Evolutionary conservation across 2,329 filamentous ascomycete species (phyloP), one percentile per base, ranked within the genome.

Genomic region (Pseudogymnoascus sp.): DNA sequence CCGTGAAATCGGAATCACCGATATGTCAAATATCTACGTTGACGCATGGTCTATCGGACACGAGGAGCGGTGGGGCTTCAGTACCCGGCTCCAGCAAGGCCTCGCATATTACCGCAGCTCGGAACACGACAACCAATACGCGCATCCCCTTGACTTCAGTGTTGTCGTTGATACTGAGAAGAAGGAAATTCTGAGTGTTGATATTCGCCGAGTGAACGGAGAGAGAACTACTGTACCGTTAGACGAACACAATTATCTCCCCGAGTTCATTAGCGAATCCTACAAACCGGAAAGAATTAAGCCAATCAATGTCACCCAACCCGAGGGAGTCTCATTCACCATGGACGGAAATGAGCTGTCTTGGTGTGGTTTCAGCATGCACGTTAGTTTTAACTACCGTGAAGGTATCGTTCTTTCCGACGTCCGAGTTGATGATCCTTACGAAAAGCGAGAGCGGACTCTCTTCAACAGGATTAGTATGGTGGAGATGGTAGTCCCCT

Each of bases 401-500:
- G 78, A 84, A 67, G 82, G 82, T 48, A 81, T 82, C 72, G 80
- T 84, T 21, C 21, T 21, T 21, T 21, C 21, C 4, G 21, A 21
- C 21, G 3, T 21, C 21, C 21, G 21, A 3, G 2, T 21, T 4
- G 21, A 21, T 21, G 21, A 21, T 2, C 21, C 21, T 0, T 21
- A 21, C 3, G 21, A 21, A 21, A 21, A 21, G 2, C 21, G 21
- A 21, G 21, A 21, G 21, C 21, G 21, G 21, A 21, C 21, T 21
- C 21, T 21, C 2, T 21, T 21, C 2, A 21, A 21, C 21, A 21
- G 21, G 21, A 21, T 21, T 21, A 21, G 21, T 2, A 21, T 85
- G 55, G 80, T 78, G 60, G 83, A 86, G 68, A 86, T 86, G 83
- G 75, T 76, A 0, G 82, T 86, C 0, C 83, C 83, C 0, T 87